Conservation (phyloP, 768 basidiomycete genomes). For the Rhizopogon salebrosus region DNA sequence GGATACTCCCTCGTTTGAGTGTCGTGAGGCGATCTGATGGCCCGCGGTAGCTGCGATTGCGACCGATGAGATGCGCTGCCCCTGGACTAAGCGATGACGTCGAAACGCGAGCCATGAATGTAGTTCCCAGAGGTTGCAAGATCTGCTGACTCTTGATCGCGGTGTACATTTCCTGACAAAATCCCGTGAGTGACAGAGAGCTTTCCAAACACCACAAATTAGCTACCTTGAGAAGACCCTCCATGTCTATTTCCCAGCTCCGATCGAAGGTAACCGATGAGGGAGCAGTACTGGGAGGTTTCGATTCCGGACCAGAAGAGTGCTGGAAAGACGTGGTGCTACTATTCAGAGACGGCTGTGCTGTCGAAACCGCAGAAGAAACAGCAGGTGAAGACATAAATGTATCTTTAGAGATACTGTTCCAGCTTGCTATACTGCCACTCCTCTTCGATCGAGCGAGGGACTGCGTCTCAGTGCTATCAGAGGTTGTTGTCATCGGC, state of each 20-base stretch:
- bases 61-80: constrained; percentile 37
- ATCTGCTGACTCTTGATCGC: constrained; percentile 91
- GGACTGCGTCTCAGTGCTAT: constrained; percentile 46
- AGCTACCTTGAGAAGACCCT: constrained; percentile 74
- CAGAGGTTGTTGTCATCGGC: constrained; percentile 47
- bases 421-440: constrained; percentile 82
- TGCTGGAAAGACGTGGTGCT: constrained; percentile 63
- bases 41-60: constrained; percentile 69
- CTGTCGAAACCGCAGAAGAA: constrained; percentile 29
- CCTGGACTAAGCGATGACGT: constrained; percentile 57
- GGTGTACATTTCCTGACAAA: constrained; percentile 82
- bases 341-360: constrained; percentile 43
- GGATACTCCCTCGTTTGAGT: constrained; percentile 87
- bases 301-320: constrained; percentile 38
- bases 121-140: constrained; percentile 65
- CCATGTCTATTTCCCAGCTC: constrained; percentile 84
- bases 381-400: constrained; percentile 35
- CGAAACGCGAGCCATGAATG: constrained; percentile 38
- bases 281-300: constrained; percentile 24
- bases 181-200: constrained; percentile 1
- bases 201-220: background rate
- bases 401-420: constrained; percentile 64
- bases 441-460: constrained; percentile 64
- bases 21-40: constrained; percentile 68
- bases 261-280: constrained; percentile 49